Evolutionary conservation across 1,284 basidiomycete species (phyloP).

Genomic region (Chalciporus sp.): DNA sequence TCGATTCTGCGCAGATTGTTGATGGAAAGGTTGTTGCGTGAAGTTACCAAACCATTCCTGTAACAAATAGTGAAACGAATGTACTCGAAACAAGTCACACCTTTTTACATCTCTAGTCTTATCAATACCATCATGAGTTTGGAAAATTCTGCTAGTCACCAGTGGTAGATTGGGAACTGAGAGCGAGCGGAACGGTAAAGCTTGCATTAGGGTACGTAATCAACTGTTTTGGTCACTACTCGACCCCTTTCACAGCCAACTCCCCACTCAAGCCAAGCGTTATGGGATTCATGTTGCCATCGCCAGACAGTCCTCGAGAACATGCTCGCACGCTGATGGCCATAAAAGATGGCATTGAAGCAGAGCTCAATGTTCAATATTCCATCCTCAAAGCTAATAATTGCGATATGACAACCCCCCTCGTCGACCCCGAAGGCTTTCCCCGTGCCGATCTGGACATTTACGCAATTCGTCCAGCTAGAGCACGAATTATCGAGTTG

Average conservation of each 20-base stretch:
- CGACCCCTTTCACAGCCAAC: neutral
- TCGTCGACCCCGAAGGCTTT: slow-evolving; percentile 85
- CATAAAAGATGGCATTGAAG: slow-evolving; percentile 65
- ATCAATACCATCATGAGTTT: neutral
- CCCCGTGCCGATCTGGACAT: slow-evolving; percentile 84
- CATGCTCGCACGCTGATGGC: slow-evolving; percentile 60
- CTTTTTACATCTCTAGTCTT: neutral
- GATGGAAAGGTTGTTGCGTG: slow-evolving; percentile 67
- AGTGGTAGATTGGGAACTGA: too few relatives aligned
- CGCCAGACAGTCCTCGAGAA: slow-evolving; percentile 49
- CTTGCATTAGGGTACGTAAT: too few relatives aligned
- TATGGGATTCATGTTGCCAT: slow-evolving; percentile 52
- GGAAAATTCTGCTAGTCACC: too few relatives aligned
- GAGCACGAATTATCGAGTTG: slow-evolving; percentile 72
- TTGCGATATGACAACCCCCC: slow-evolving; percentile 64
- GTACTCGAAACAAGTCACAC: slow-evolving; percentile 1
- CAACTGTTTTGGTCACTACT: neutral
- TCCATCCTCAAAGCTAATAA: slow-evolving; percentile 62
- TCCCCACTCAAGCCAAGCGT: too few relatives aligned
- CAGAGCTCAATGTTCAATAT: slow-evolving; percentile 60
- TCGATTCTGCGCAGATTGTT: slow-evolving; percentile 60
- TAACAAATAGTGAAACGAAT: neutral
- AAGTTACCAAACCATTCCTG: slow-evolving; percentile 3
- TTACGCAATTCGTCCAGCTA: slow-evolving; percentile 77
- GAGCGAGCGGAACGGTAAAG: too few relatives aligned